Conservation (phyloP, 2,329 filamentous ascomycete genomes). For the Botrytis porri region DNA sequence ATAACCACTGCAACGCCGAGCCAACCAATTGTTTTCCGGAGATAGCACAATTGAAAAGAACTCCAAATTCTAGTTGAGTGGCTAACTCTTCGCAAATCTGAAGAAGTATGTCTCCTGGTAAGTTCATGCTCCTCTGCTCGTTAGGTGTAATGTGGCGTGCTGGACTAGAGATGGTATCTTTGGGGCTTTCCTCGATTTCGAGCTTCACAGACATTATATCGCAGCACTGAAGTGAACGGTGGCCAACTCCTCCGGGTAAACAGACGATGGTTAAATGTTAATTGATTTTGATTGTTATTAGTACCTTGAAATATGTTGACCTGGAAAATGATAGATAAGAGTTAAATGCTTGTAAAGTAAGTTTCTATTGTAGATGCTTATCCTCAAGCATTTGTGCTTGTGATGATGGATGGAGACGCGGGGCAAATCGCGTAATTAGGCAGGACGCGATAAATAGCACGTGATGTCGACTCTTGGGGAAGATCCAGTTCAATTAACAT, state of each 20-base stretch:
- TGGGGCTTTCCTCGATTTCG: neutral
- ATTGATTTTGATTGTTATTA: neutral
- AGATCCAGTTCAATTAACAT: neutral
- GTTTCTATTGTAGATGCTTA: neutral
- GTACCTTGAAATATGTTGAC: neutral
- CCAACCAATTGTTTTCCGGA: slow-evolving; percentile 54
- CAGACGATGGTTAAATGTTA: neutral
- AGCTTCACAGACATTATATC: slow-evolving; percentile 9
- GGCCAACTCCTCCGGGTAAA: neutral
- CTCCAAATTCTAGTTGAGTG: slow-evolving; percentile 53
- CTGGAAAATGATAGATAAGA: neutral
- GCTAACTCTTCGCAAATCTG: slow-evolving; percentile 59
- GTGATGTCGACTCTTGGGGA: neutral
- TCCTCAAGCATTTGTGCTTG: neutral
- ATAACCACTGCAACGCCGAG: slow-evolving; percentile 59
- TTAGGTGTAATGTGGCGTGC: neutral
- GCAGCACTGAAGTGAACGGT: neutral
- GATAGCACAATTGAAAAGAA: slow-evolving; percentile 58
- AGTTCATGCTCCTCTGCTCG: slow-evolving; percentile 30
- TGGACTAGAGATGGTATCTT: neutral
- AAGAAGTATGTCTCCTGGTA: slow-evolving; percentile 52
- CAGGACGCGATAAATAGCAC: neutral
- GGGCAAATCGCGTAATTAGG: slow-evolving; percentile 6
- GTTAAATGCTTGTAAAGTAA: neutral
- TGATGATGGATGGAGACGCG: neutral